Conservation (phyloP, 305 asterid genomes). For the Solanum aculeatissimum region DNA sequence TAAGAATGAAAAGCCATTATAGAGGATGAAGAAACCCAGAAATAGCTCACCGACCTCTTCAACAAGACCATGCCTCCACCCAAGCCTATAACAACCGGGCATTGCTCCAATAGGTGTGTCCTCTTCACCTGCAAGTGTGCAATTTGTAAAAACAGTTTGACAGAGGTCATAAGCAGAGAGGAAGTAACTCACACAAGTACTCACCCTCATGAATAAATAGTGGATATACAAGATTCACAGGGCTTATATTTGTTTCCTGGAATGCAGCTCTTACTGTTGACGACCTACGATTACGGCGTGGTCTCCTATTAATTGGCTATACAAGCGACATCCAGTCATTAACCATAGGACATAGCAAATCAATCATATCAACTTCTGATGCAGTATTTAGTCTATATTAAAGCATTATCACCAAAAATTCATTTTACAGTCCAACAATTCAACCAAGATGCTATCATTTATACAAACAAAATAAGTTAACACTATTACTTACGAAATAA, state of each 20-base stretch:
- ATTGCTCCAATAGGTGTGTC: slow-evolving; percentile 97
- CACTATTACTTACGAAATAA: not conserved
- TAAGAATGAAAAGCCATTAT: not conserved
- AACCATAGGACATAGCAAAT: not conserved
- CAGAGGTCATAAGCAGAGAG: not conserved
- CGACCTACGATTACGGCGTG: slow-evolving; percentile 83
- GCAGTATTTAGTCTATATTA: not conserved
- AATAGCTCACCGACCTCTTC: slow-evolving; percentile 60
- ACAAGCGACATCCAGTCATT: slow-evolving; percentile 3
- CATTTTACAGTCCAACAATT: not conserved
- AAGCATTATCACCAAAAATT: not conserved
- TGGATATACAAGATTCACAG: slow-evolving; percentile 92
- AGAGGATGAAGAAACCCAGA: not conserved
- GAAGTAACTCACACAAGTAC: not conserved
- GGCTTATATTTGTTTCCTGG: slow-evolving; percentile 80
- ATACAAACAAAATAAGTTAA: not conserved
- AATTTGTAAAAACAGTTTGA: not conserved
- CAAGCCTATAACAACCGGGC: slow-evolving; percentile 99
- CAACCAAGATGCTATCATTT: not conserved
- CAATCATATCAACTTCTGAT: not conserved
- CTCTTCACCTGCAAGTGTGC: slow-evolving; percentile 62
- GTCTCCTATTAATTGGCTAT: slow-evolving; percentile 62
- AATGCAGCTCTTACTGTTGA: slow-evolving; percentile 73
- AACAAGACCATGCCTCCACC: slow-evolving; percentile 95
- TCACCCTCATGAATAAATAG: slow-evolving; percentile 95